Percentiles rank a stretch among this genome's conserved stretches.
phyloP scores from a whole-genome alignment of 345 rosid genomes.

The Nasturtium officinale region DNA sequence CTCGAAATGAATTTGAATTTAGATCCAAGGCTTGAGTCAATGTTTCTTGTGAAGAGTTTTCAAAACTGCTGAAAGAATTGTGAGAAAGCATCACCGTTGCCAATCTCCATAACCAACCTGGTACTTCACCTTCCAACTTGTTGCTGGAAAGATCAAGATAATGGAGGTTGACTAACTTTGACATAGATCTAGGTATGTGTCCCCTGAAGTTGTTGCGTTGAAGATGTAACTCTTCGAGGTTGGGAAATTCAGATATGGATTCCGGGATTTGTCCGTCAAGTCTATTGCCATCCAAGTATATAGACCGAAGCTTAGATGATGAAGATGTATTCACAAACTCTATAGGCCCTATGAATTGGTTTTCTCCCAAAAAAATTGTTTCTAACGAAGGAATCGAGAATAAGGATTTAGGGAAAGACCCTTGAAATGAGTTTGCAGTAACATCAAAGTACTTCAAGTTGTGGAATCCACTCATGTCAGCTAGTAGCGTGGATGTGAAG shows the following conservation, averaged over 20 bases:
- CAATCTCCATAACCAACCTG: background rate
- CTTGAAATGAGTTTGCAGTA: background rate
- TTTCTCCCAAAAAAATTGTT: accelerated
- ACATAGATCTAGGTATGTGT: background rate
- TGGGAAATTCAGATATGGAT: background rate
- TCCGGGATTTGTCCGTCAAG: background rate
- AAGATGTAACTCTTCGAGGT: background rate
- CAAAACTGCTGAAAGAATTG: conserved; percentile 6
- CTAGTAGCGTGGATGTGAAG: background rate
- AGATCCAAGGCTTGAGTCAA: accelerated
- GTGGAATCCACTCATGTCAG: background rate
- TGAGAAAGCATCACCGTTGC: accelerated
- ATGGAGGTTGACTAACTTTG: background rate
- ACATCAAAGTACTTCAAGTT: background rate
- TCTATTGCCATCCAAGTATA: accelerated
- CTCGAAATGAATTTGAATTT: background rate
- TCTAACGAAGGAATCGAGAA: background rate
- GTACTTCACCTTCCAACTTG: conserved; percentile 10
- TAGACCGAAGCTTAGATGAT: background rate
- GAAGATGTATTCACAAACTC: background rate
- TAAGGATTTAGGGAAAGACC: conserved; percentile 4
- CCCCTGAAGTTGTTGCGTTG: background rate
- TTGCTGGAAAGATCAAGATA: conserved; percentile 44
- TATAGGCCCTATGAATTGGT: background rate
- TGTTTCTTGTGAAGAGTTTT: background rate